Base-by-base conservation (phyloP, 192 early-diverging fungal species). In the Nowakowskiella sp. region DNA sequence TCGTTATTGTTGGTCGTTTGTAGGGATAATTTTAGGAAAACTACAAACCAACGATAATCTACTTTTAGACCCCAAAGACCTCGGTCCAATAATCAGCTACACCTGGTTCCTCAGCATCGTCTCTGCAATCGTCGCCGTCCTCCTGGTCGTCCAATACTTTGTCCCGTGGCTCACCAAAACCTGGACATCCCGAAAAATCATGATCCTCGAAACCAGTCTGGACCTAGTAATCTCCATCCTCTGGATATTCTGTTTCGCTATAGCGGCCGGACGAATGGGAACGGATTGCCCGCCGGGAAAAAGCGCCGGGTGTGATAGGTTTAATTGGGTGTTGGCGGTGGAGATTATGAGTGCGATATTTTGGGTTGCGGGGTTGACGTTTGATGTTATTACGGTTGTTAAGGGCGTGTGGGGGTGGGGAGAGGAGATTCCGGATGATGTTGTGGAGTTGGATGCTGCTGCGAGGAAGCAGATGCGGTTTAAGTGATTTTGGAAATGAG, bases 61-160 rank as follows among this genome's bases (percentile, higher is more conserved):
- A 39, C 13, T 13, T 39, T 23, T 13, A 34, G 39, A 10, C 19
- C 34, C 47, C 10, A 13, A 34, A 10, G 34, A 47, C 13, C 34
- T 47, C 36, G 49, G 49, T 29, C 42, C 36, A 24, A 42, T 52
- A 39, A 59, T 68, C 16, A 44, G 55, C 16, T 72, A 61, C 44
- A 57, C 53, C 21, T 72, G 65, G 65, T 47, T 67, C 32, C 25
- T 65, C 13, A 45, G 64, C 1, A 31, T 67, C 21, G 24, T 29
- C 16, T 58, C 57, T 48, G 64, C 68, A 2, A 47, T 64, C 23
- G 21, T 71, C 5, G 44, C 46, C 19, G 68, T 29, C 10, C 60
- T 48, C n/a, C 53, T 71, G 23, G 60, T 71, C 39, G 64, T 19
- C 42, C 60, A 67, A 58, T 71, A 71, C 54, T 67, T 71, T 58